Evolutionary conservation across 371 early-diverging fungal genomes (phyloP).

Genomic region (Syncephalastrum contaminatum): DNA sequence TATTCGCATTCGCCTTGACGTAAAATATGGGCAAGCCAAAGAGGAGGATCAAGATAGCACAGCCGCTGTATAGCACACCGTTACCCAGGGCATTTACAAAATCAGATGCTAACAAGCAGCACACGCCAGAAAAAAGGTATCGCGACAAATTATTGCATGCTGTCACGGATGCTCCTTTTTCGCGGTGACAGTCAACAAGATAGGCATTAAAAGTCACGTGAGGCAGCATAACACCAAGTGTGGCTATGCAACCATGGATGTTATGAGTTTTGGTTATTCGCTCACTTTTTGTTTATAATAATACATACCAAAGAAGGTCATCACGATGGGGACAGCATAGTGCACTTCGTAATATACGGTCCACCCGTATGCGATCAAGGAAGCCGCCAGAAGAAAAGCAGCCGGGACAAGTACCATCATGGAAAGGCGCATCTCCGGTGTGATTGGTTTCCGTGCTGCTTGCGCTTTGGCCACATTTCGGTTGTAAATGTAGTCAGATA

Average conservation of each 20-base stretch:
- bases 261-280: neutral
- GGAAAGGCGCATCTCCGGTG: constrained; percentile 45
- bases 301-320: constrained; percentile 36
- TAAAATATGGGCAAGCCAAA: constrained; percentile 4
- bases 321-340: constrained; percentile 36
- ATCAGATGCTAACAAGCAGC: constrained; percentile 36
- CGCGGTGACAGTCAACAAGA: constrained; percentile 43
- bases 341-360: constrained; percentile 37
- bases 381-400: constrained; percentile 16
- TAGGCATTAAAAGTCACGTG: constrained; percentile 40
- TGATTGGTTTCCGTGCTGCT: constrained; percentile 13
- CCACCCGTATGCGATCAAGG: constrained; percentile 44
- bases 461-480: constrained; percentile 21
- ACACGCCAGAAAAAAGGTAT: constrained; percentile 40
- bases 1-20: constrained; percentile 4
- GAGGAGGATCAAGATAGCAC: constrained; percentile 16
- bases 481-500: constrained; percentile 35
- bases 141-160: constrained; percentile 48
- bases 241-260: constrained; percentile 19
- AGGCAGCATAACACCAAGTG: constrained; percentile 32
- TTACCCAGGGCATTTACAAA: constrained; percentile 27
- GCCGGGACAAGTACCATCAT: constrained; percentile 20
- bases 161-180: constrained; percentile 43
- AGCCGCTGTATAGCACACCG: constrained; percentile 31
- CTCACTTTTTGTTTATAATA: neutral